phyloP scores from a whole-genome alignment of 495 filamentous ascomycete genomes.

The Aspergillus bertholletiae region DNA sequence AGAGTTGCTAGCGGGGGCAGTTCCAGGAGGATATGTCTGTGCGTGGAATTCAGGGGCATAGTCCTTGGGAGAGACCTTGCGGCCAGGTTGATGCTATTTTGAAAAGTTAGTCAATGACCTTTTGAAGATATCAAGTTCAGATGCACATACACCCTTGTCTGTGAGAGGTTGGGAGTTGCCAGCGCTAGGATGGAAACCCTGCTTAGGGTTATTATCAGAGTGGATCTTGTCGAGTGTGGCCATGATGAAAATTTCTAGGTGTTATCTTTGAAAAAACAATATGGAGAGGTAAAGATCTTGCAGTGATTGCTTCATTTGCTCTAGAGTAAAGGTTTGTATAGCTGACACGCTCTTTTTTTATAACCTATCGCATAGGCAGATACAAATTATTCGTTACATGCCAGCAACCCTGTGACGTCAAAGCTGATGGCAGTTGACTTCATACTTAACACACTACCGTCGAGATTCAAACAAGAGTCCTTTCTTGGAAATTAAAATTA shows the following conservation, averaged over 20 bases:
- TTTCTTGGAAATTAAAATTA: background rate
- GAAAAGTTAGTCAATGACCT: background rate
- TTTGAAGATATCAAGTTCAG: background rate
- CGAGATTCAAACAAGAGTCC: too few relatives aligned
- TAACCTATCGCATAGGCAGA: too few relatives aligned
- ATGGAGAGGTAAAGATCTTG: background rate
- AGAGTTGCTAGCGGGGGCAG: constrained; percentile 59
- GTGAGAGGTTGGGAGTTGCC: constrained; percentile 49
- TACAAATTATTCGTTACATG: background rate
- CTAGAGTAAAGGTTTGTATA: background rate
- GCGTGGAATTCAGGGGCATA: constrained; percentile 59
- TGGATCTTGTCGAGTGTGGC: constrained; percentile 4
- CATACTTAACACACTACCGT: background rate
- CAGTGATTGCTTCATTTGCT: background rate
- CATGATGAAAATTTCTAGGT: background rate
- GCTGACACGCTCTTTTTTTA: background rate
- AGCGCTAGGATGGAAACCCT: constrained; percentile 30
- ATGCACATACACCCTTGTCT: constrained; percentile 50
- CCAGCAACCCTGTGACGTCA: background rate
- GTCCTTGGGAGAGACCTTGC: constrained; percentile 55
- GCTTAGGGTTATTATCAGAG: constrained; percentile 6
- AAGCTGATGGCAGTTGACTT: background rate
- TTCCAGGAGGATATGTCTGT: constrained; percentile 58
- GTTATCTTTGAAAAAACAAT: too few relatives aligned
- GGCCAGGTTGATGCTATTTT: constrained; percentile 63